Base-by-base conservation (phyloP, 2,329 filamentous ascomycete genomes). In the Pezicula rhizophila region DNA sequence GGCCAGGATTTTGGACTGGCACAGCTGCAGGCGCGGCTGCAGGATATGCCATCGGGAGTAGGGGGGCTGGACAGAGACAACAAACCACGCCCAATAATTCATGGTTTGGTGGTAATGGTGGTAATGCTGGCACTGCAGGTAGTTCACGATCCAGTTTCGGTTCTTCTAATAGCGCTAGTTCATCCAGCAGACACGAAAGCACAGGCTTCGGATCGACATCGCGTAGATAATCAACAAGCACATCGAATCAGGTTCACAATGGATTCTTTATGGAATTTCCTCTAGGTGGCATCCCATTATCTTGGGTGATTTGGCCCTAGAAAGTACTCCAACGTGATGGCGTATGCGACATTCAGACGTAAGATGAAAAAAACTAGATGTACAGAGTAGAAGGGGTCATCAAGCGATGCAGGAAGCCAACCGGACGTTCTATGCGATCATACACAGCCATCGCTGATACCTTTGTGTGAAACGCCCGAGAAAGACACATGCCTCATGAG, bases 171-270 rank as follows among this genome's bases (percentile, higher is more conserved):
- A 62, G 65, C 14, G 68, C 67, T 2, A 59, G 59, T 25, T 75
- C 73, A 6, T 70, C 71, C 7, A 70, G 74, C 12, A 76, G 78
- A 46, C 75, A 85, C 58, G 78, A 85, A 57, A 87, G 82, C 58
- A 89, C 85, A 1, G 85, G 85, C 0, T 89, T 87, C 61, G 85
- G 85, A 8, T 84, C 81, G 8, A 89, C 85, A 0, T 78, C 71
- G 50, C 72, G 82, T 49, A 73, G 80, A 57, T 84, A 62, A 50
- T 46, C 6, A 51, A 42, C 23, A 26, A 42, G 8, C n/a, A 15
- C 40, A 38, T 40, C 42, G 12, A 20, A 23, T 33, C 37, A 51
- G 35, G 37, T 25, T 33, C 34, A 41, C 50, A 46, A 49, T 38
- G 42, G 44, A 26, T 26, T 35, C 44, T 43, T 46, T 40, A 42